Conservation (phyloP, 1,139 yeast species). For the Saccharomyces pastorianus region DNA sequence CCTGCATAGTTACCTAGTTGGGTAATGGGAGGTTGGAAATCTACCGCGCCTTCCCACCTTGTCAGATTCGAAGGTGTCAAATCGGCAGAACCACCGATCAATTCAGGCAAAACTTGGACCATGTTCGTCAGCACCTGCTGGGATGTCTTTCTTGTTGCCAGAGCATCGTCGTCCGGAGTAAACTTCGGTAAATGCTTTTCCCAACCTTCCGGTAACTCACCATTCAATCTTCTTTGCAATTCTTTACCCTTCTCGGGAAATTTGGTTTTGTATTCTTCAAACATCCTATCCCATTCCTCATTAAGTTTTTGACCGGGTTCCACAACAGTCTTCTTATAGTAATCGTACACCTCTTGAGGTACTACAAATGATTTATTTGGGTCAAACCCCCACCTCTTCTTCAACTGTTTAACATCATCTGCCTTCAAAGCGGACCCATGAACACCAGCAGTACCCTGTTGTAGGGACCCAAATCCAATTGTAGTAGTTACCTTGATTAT, state of each 20-base stretch:
- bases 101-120: conserved; percentile 68
- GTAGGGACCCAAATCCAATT: conserved; percentile 88
- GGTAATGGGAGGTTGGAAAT: conserved; percentile 86
- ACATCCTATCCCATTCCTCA: conserved; percentile 61
- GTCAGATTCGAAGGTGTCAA: conserved; percentile 97
- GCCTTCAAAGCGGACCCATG: conserved; percentile 96
- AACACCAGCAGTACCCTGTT: conserved; percentile 82
- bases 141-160: conserved; percentile 93
- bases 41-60: conserved; percentile 74
- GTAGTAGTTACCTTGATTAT: conserved; percentile 82
- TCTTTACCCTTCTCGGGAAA: conserved; percentile 78
- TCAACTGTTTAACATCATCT: conserved; percentile 84
- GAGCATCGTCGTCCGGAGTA: conserved; percentile 68
- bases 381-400: conserved; percentile 77
- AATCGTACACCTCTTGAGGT: conserved; percentile 73
- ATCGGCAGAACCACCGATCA: conserved; percentile 97
- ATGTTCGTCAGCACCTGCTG: conserved; percentile 69
- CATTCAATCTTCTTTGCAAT: conserved; percentile 67
- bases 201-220: conserved; percentile 82
- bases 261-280: conserved; percentile 54
- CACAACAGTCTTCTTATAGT: conserved; percentile 50
- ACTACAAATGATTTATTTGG: conserved; percentile 72
- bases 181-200: conserved; percentile 67
- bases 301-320: conserved; percentile 58
- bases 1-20: conserved; percentile 84